phyloP scores from a whole-genome alignment of 164 flowering plant genomes.

The Piper betle region DNA sequence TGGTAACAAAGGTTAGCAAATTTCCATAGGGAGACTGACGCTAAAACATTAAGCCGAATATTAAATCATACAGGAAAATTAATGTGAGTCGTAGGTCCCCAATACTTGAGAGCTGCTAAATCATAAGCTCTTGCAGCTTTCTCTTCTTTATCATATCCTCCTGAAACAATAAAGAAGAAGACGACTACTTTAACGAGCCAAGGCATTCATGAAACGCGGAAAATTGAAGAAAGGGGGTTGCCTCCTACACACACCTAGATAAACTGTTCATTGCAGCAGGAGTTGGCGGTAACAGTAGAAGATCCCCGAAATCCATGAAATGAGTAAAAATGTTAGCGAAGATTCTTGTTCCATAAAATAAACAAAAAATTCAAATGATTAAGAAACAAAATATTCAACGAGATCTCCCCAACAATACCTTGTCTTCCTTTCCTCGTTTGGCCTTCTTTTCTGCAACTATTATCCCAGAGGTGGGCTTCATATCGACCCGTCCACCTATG shows the following conservation, averaged over 20 bases:
- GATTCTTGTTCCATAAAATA: neutral
- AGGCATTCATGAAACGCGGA: neutral
- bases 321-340: conserved; percentile 9
- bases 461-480: conserved; percentile 92
- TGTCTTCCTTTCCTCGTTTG: conserved; percentile 93
- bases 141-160: conserved; percentile 88
- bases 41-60: neutral
- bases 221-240: neutral
- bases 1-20: neutral
- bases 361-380: neutral
- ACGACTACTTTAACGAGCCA: neutral
- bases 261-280: conserved; percentile 28
- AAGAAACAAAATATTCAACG: neutral
- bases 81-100: conserved; percentile 81
- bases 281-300: conserved; percentile 2
- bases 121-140: conserved; percentile 89
- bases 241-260: conserved; percentile 39
- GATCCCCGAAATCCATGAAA: conserved; percentile 6
- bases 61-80: conserved; percentile 56
- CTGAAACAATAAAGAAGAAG: conserved; percentile 16
- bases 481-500: conserved; percentile 92
- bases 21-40: neutral
- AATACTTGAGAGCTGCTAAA: conserved; percentile 85
- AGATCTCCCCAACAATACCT: conserved; percentile 23
- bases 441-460: conserved; percentile 85